Evolutionary conservation across 2,329 filamentous ascomycete species (phyloP).

Genomic region (Fusarium odoratissimum): DNA sequence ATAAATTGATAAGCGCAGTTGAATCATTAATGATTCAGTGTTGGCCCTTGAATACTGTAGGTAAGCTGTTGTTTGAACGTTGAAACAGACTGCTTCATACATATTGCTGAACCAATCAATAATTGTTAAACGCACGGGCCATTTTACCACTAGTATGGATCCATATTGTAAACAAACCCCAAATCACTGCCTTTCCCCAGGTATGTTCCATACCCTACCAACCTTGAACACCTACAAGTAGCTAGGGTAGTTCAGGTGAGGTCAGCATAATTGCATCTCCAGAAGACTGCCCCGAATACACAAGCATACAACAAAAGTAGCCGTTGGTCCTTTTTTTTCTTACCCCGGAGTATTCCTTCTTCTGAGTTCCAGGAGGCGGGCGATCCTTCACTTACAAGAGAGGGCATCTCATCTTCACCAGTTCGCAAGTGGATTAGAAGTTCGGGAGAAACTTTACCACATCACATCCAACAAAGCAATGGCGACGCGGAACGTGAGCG

Average conservation of each 20-base stretch:
- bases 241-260: neutral
- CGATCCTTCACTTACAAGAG: neutral
- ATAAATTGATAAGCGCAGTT: too few species aligned
- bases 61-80: neutral
- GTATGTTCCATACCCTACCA: neutral
- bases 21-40: neutral
- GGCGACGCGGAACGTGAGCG: conserved; percentile 48
- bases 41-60: neutral
- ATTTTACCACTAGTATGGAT: neutral
- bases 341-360: neutral
- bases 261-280: too few species aligned
- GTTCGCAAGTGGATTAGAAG: neutral
- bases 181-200: neutral
- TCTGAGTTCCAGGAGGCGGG: neutral
- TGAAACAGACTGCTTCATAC: neutral
- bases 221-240: neutral
- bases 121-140: neutral
- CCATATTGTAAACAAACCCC: neutral
- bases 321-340: neutral
- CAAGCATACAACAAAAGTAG: neutral
- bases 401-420: neutral
- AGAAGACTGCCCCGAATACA: neutral
- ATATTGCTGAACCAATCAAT: neutral
- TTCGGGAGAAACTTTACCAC: neutral
- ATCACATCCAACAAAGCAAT: conserved; percentile 23